phyloP scores from a whole-genome alignment of 768 basidiomycete species.

The Pulveroboletus frians region DNA sequence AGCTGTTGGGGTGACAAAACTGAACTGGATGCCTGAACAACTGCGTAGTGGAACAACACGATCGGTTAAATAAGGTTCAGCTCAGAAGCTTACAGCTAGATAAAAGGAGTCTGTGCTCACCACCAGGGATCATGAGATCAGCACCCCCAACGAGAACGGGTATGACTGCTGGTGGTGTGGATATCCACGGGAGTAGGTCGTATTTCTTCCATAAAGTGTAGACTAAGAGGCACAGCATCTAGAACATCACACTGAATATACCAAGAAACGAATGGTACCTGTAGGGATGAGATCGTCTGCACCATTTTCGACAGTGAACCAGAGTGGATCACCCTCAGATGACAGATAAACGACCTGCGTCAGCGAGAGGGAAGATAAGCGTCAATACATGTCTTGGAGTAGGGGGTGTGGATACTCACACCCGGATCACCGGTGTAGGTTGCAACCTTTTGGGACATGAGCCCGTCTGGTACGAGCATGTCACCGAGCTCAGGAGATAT shows the following conservation, averaged over 20 bases:
- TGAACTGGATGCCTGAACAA: slow-evolving; percentile 47
- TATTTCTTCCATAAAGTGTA: slow-evolving; percentile 78
- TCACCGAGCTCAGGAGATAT: slow-evolving; percentile 58
- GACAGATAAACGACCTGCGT: slow-evolving; percentile 59
- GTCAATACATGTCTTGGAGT: background rate
- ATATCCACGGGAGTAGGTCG: slow-evolving; percentile 62
- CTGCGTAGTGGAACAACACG: slow-evolving; percentile 29
- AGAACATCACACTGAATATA: background rate
- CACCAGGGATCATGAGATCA: slow-evolving; percentile 86
- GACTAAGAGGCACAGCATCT: slow-evolving; percentile 31
- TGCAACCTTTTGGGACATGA: slow-evolving; percentile 60
- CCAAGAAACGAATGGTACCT: slow-evolving; percentile 25
- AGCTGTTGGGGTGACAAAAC: slow-evolving; percentile 44
- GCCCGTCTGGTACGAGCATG: slow-evolving; percentile 66
- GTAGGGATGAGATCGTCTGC: slow-evolving; percentile 71
- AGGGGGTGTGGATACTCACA: slow-evolving; percentile 32
- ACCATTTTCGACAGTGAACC: slow-evolving; percentile 71
- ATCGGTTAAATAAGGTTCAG: background rate
- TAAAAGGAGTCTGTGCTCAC: slow-evolving; percentile 35
- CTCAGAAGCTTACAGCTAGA: background rate
- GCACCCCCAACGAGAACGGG: slow-evolving; percentile 72
- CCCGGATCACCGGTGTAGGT: slow-evolving; percentile 63
- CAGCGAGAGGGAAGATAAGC: slow-evolving; percentile 1
- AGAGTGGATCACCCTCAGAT: slow-evolving; percentile 64
- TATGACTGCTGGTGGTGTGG: slow-evolving; percentile 66